A percentile compares a stretch with the other conserved stretches of the same genome.
These are phyloP conservation scores for Fusarium verrucosum DNA, from an alignment of 2,329 filamentous ascomycete species.

Conservation along the genomic window DNA sequence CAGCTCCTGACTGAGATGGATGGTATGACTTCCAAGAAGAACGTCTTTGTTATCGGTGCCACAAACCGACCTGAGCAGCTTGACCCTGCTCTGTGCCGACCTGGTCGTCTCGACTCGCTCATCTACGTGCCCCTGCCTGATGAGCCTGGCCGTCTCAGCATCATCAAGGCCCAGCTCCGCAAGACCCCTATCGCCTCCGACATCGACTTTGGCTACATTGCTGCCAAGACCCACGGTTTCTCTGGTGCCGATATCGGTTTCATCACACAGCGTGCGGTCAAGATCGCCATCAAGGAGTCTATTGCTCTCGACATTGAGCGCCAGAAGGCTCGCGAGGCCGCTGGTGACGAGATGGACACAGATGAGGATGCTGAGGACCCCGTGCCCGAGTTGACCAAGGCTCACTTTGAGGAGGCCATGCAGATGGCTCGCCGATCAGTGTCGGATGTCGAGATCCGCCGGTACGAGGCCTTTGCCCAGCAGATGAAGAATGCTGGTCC, in stretches of 20 bases:
- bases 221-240: conserved; percentile 97
- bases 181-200: conserved; percentile 94
- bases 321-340: conserved; percentile 86
- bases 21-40: conserved; percentile 99
- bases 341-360: conserved; percentile 78
- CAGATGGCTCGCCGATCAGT: conserved; percentile 91
- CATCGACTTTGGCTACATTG: conserved; percentile 90
- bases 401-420: conserved; percentile 99
- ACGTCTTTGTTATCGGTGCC: conserved; percentile 98
- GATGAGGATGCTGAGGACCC: conserved; percentile 85
- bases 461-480: conserved; percentile 98
- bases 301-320: conserved; percentile 90
- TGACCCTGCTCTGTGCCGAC: conserved; percentile 96
- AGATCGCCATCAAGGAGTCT: conserved; percentile 98
- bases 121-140: conserved; percentile 98
- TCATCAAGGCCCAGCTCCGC: conserved; percentile 94
- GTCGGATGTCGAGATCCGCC: conserved; percentile 94
- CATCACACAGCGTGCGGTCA: conserved; percentile 98
- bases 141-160: conserved; percentile 85
- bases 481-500: conserved; percentile 99
- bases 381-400: conserved; percentile 93
- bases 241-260: conserved; percentile 99
- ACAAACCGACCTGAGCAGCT: conserved; percentile 99
- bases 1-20: conserved; percentile 99
- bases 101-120: conserved; percentile 96